These are phyloP conservation scores for Schizopora paradoxa DNA, from an alignment of 1,284 basidiomycete species.

Conservation along the genomic window DNA sequence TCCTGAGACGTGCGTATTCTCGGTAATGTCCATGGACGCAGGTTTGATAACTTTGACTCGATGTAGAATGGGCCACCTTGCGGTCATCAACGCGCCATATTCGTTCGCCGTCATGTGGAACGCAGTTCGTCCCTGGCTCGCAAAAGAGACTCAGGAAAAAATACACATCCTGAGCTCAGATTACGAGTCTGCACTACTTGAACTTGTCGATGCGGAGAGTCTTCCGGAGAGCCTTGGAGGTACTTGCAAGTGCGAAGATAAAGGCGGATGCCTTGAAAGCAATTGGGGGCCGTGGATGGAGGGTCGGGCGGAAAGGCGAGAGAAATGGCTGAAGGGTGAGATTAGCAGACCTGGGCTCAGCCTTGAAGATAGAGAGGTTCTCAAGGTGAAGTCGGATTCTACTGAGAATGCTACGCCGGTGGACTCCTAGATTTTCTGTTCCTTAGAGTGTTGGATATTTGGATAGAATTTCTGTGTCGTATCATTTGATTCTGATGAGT, in stretches of 20 bases:
- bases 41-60: conserved; percentile 3
- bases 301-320: conserved; percentile 48
- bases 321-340: conserved; percentile 25
- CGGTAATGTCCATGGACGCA: not conserved
- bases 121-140: conserved; percentile 61
- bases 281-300: conserved; percentile 67
- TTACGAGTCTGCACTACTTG: conserved; percentile 48
- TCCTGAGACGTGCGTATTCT: conserved; percentile 60
- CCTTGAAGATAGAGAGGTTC: conserved; percentile 12
- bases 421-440: no score
- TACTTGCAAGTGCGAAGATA: conserved; percentile 47
- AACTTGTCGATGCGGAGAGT: conserved; percentile 51
- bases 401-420: no score
- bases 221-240: conserved; percentile 40
- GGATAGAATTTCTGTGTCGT: no score
- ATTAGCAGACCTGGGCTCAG: conserved; percentile 6
- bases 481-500: no score
- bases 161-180: conserved; percentile 56
- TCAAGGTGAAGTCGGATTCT: no score
- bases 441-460: no score
- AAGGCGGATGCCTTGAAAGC: conserved; percentile 55
- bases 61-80: conserved; percentile 59
- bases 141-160: conserved; percentile 65
- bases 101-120: conserved; percentile 69
- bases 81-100: conserved; percentile 63